Base-by-base conservation (phyloP, 768 basidiomycete genomes). In the Hypholoma fasciculare region DNA sequence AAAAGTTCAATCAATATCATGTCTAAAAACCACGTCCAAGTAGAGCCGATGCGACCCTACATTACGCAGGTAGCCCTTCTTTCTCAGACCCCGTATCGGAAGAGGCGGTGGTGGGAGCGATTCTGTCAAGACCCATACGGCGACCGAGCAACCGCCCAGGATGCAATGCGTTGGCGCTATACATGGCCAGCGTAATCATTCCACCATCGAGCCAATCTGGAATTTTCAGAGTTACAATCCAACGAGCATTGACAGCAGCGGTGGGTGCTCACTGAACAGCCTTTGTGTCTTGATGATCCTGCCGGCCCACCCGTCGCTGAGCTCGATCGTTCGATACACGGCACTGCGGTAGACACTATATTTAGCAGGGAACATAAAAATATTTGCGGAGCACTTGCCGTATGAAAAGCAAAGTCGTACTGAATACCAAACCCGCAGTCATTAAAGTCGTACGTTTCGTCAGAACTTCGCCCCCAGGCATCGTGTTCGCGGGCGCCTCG, bases 301-400 rank as follows among this genome's bases (percentile, higher is more conserved):
- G 8, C 84, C 83, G 23, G 63, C 66, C 82, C 82, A 85, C 0
- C 83, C 81, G 56, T 80, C 77, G 9, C 72, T 61, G 0, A 85
- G 72, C 67, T 84, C 82, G 57, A 82, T 73, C 3, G 76, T 79
- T 54, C 83, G 79, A 63, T 85, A 85, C 2, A 85, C 66, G 19
- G 79, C 73, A 34, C 81, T 84, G 55, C 30, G 16, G 5, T 7
- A n/a, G 60, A 40, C 53, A 49, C 26, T 48, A 26, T 12, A 7
- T 39, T 19, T 26, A 19, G 51, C 7, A 23, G 39, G 26, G 19
- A 49, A 14, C 42, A 53, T 42, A 34, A 3, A 23, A 19, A 26
- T 56, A 39, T 40, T 38, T 38, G 47, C 47, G 23, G 3, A 36
- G 34, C 7, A 63, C 74, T 23, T 55, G 81, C 77, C 82, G 77